These are phyloP conservation scores for Aspergillus sp. DNA, from an alignment of 2,329 filamentous ascomycete genomes.

Conservation along the genomic window DNA sequence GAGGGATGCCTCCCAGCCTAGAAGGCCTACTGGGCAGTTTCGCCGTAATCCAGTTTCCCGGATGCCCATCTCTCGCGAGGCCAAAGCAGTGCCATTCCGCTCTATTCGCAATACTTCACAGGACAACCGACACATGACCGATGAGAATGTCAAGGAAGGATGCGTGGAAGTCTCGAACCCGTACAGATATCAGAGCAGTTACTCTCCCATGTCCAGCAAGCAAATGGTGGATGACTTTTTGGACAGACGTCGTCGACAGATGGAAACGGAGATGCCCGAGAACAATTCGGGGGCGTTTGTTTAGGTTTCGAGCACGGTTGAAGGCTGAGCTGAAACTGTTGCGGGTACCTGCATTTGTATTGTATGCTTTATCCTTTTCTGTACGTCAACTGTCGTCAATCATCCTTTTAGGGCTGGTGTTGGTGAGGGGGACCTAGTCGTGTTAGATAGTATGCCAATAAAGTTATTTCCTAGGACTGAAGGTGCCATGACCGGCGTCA, in stretches of 20 bases:
- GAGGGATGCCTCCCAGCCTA: conserved; percentile 10
- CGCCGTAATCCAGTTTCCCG: conserved; percentile 16
- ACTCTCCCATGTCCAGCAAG: conserved; percentile 25
- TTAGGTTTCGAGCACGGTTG: conserved; percentile 1
- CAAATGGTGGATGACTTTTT: conserved; percentile 32
- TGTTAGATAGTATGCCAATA: no score
- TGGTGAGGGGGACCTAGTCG: no score
- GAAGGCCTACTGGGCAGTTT: conserved; percentile 14
- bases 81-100: conserved; percentile 17
- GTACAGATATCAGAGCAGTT: conserved; percentile 14
- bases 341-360: background rate
- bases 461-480: no score
- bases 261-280: conserved; percentile 10
- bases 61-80: conserved; percentile 14
- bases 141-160: conserved; percentile 22
- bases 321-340: background rate
- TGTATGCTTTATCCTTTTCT: background rate
- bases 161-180: conserved; percentile 8
- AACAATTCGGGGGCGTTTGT: conserved; percentile 19
- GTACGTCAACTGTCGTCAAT: no score
- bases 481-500: no score
- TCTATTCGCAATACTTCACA: conserved; percentile 17
- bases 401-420: no score
- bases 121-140: conserved; percentile 14
- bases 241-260: conserved; percentile 23